Percentiles rank a stretch among this genome's conserved stretches.
phyloP scores from a whole-genome alignment of 345 rosid genomes.

The Salix koriyanagi region DNA sequence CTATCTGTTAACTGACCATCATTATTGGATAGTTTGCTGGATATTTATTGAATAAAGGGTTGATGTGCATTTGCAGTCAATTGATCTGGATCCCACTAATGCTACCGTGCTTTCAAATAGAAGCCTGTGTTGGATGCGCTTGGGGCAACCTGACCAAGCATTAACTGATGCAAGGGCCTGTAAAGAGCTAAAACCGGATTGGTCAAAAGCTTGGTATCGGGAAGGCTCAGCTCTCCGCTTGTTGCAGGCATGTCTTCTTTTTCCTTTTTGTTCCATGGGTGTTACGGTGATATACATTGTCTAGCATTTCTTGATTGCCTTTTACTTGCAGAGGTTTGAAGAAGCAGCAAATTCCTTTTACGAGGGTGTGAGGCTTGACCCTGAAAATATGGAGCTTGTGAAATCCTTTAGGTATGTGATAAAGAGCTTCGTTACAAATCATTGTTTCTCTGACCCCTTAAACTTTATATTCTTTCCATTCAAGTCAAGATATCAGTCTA shows the following conservation, averaged over 20 bases:
- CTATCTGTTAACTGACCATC: background rate
- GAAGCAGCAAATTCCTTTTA: constrained; percentile 85
- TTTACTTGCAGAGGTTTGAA: constrained; percentile 54
- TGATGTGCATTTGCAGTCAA: constrained; percentile 49
- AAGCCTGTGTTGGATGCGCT: constrained; percentile 80
- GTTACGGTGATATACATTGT: background rate
- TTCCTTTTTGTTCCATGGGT: background rate
- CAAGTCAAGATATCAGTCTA: background rate
- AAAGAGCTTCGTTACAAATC: background rate
- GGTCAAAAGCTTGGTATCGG: constrained; percentile 87
- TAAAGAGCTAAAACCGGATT: constrained; percentile 63
- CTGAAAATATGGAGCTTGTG: constrained; percentile 64
- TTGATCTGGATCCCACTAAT: constrained; percentile 77
- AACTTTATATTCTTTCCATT: background rate
- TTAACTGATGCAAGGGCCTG: constrained; percentile 73
- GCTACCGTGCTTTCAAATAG: constrained; percentile 65
- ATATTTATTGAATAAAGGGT: background rate
- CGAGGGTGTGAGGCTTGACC: constrained; percentile 76
- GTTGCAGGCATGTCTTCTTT: constrained; percentile 43
- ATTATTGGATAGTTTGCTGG: background rate
- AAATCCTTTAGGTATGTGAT: constrained; percentile 65
- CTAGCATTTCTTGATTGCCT: constrained; percentile 6
- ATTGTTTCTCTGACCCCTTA: background rate
- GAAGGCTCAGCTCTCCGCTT: constrained; percentile 89
- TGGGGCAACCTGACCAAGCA: constrained; percentile 77